Evolutionary conservation across 257 asterid genomes (phyloP), one percentile per base, ranked within the genome.

Genomic region (Ocimum tenuiflorum): DNA sequence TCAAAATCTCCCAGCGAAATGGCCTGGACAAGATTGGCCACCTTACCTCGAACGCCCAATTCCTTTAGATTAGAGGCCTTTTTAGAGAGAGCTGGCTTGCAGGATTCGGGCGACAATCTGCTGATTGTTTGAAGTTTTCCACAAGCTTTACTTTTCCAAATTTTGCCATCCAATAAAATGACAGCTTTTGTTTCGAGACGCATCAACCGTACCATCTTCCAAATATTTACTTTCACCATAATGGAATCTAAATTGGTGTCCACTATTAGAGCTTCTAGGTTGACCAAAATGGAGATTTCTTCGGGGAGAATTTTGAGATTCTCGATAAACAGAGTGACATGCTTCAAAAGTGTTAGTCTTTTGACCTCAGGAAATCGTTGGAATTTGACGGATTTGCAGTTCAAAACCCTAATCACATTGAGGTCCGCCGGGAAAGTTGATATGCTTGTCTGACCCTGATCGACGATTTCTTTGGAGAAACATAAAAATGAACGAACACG

Each of bases 401-500:
- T 42, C 35, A 59, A 11, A 19, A 59, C 50, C 65, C 65, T 11
- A 8, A 59, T 78, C 50, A 61, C 33, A 12, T 38, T 15, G 58
- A 71, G 77, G 52, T 71, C 57, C 22, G 36, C 69, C 8, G 23
- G 19, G 35, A 38, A 6, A 6, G 49, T 13, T 24, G 59, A 23
- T 29, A 5, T 1, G 43, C 53, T 0, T 41, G 46, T 12, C 0
- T 2, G 15, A 31, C 1, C 8, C 7, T 47, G 76, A 11, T 22
- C 50, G 0, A 56, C 8, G 0, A 22, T n/a, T 10, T 48, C 36
- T 0, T 8, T 15, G 17, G 1, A 59, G 65, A 59, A 59, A 20
- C 29, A 36, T 0, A 59, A 3, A 6, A 36, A 22, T 0, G 65
- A 59, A 9, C 65, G 65, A 2, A 59, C 33, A 11, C 8, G 12